These are phyloP conservation scores for Zygoascus sp. DNA, from an alignment of 1,139 yeast species.

Conservation along the genomic window DNA sequence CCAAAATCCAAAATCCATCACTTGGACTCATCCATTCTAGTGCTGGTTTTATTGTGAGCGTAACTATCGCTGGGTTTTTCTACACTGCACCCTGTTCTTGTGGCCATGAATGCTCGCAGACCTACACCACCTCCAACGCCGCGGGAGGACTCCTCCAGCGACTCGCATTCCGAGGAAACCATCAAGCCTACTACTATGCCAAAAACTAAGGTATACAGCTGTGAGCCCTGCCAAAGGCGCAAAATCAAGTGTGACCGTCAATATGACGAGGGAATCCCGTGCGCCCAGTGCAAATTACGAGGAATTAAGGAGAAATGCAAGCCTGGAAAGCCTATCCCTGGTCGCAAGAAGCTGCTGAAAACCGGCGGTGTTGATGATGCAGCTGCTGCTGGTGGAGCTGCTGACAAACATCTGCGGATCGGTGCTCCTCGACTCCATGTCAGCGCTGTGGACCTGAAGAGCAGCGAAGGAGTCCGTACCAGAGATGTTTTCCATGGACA, in stretches of 20 bases:
- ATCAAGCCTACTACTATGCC: background rate
- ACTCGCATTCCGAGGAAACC: no score
- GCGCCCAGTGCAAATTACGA: conserved; percentile 7
- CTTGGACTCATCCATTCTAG: no score
- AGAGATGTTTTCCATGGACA: background rate
- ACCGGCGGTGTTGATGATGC: background rate
- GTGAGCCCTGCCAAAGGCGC: conserved; percentile 5
- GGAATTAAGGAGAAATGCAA: conserved; percentile 1
- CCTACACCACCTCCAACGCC: no score
- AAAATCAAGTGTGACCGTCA: conserved; percentile 9
- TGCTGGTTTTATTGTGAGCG: no score
- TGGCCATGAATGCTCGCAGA: no score
- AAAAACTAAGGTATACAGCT: background rate
- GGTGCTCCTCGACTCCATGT: background rate
- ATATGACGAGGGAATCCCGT: conserved; percentile 2
- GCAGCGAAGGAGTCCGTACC: background rate
- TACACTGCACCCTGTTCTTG: no score
- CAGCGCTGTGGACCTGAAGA: background rate
- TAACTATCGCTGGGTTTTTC: no score
- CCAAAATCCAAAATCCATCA: no score
- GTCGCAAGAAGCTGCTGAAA: background rate
- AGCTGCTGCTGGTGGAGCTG: background rate
- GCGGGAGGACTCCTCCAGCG: no score
- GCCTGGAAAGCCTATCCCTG: conserved; percentile 7
- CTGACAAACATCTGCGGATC: background rate